Base-by-base conservation (phyloP, 2,329 filamentous ascomycete genomes). In the Talaromyces sp. region DNA sequence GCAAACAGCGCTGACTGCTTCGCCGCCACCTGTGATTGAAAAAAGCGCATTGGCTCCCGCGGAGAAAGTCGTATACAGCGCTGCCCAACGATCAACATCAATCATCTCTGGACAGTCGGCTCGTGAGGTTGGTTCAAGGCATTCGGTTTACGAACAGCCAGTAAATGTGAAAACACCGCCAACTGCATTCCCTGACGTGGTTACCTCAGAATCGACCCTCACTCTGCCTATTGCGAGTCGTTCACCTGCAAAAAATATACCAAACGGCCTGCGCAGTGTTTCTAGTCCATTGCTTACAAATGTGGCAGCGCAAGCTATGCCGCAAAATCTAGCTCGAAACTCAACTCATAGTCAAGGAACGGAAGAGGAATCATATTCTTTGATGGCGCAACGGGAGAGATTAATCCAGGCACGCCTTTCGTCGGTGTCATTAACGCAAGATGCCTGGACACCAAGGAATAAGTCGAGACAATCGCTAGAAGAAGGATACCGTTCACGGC, bases 1-100 rank as follows among this genome's bases (percentile, higher is more conserved):
- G 69, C 87, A 89, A 75, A 89, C 89, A 17, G 82, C 87, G 1
- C 78, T 82, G 38, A 83, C 80, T 58, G 85, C 82, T 11, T 74
- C 80, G 1, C 82, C 82, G 3, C 75, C 78, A 6, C 76, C 80
- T 10, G 74, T 76, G 27, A 61, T 72, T 29, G 71, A 72, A 29
- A 68, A 68, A 36, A 69, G 68, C 11, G 53, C 49, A 10, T 67
- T 61, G 6, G 29, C 10, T 10, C 19, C 29, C 25, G 15, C 61
- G 3, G 54, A 54, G 7, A 38, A 38, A n/a, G 25, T 36, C 17
- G 8, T 56, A 13, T 22, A n/a, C 17, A 27, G n/a, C 36, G 40
- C n/a, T 6, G 45, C 51, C 22, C 49, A 54, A 49, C 70, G 62
- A 27, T 11, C 61, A 15, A 1, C 49, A 34, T 67, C 65, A 25